phyloP scores from a whole-genome alignment of 2,329 filamentous ascomycete species.

The Nemania serpens region DNA sequence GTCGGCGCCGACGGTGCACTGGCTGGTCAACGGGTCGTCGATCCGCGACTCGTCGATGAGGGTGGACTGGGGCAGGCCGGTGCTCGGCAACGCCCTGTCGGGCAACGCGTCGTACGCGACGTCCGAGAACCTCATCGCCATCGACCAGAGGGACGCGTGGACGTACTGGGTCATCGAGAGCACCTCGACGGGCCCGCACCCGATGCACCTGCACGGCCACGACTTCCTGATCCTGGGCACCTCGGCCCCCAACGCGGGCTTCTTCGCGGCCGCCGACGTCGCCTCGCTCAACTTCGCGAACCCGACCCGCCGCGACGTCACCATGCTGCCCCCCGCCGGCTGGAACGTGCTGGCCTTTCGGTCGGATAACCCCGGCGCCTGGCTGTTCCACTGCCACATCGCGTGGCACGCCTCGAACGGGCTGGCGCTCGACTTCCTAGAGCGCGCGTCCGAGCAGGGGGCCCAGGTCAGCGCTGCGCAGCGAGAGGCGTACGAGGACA shows the following conservation, averaged over 20 bases:
- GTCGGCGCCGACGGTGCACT: slow-evolving; percentile 7
- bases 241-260: slow-evolving; percentile 28
- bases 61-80: slow-evolving; percentile 42
- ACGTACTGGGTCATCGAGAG: slow-evolving; percentile 14
- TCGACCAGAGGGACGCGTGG: slow-evolving; percentile 6
- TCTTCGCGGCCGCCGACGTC: slow-evolving; percentile 8
- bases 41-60: slow-evolving; percentile 27
- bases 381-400: slow-evolving; percentile 33
- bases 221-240: slow-evolving; percentile 51
- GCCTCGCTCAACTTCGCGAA: slow-evolving; percentile 28
- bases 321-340: slow-evolving; percentile 48
- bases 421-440: slow-evolving; percentile 24
- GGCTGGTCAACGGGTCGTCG: slow-evolving; percentile 7
- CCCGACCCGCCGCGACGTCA: slow-evolving; percentile 49
- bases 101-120: slow-evolving; percentile 35
- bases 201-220: slow-evolving; percentile 57
- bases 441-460: slow-evolving; percentile 19
- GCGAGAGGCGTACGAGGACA: not conserved
- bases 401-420: slow-evolving; percentile 30
- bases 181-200: slow-evolving; percentile 40
- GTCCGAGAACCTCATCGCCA: slow-evolving; percentile 28
- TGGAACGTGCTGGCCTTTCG: slow-evolving; percentile 55
- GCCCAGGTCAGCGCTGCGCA: not conserved
- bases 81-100: slow-evolving; percentile 38
- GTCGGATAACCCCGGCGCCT: slow-evolving; percentile 55